Conservation (phyloP, 2,329 filamentous ascomycete genomes). For the Aphanoascus verrucosus region DNA sequence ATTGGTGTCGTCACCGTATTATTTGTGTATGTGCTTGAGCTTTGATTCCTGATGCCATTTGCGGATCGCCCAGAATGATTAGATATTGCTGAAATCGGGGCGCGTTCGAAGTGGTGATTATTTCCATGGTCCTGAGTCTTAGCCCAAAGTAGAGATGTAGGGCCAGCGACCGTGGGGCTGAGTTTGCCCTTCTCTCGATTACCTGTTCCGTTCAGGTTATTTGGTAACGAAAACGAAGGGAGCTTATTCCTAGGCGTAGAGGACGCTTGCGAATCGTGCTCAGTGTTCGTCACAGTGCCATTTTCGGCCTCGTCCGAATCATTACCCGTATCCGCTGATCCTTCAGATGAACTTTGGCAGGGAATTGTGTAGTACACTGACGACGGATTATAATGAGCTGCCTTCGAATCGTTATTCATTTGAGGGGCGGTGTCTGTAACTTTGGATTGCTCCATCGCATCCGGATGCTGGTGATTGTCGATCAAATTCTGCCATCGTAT, state of each 20-base stretch:
- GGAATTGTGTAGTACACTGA: constrained; percentile 9
- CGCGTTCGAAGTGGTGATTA: neutral
- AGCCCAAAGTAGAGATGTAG: neutral
- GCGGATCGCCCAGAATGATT: neutral
- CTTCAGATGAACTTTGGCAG: neutral
- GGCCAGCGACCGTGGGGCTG: neutral
- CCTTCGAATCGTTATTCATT: neutral
- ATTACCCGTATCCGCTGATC: neutral
- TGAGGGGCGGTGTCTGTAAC: neutral
- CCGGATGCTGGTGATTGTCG: constrained; percentile 8
- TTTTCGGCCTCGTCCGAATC: constrained; percentile 4
- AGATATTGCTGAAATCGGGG: neutral
- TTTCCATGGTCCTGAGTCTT: neutral
- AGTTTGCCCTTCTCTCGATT: neutral
- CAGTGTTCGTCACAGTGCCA: neutral
- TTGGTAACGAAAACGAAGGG: neutral
- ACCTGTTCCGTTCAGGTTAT: neutral
- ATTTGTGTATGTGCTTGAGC: constrained; percentile 34
- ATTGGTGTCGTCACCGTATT: constrained; percentile 30
- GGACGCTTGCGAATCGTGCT: constrained; percentile 2
- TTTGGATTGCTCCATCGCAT: neutral
- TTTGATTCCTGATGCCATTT: constrained; percentile 27
- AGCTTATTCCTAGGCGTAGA: constrained; percentile 1
- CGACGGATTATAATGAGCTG: neutral
- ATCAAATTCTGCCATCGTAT: constrained; percentile 47